Evolutionary conservation across 2,329 filamentous ascomycete genomes (phyloP).

Genomic region (Neoarthrinium moseri): DNA sequence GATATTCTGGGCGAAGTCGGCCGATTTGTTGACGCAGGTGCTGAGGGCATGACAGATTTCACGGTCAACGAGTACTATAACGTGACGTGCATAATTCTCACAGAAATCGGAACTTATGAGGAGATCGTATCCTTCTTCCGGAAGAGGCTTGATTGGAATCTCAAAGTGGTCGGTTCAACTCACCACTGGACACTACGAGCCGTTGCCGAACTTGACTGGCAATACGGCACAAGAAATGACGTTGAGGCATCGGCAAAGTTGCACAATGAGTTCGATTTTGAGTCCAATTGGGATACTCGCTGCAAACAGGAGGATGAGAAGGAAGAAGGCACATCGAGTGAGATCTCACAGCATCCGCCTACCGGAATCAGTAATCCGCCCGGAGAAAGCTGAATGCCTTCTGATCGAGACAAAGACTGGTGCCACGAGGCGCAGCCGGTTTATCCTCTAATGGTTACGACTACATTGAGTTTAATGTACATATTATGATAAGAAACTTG

Average conservation of each 20-base stretch:
- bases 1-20: neutral
- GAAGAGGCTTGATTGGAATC: neutral
- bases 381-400: no score
- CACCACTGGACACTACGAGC: slow-evolving; percentile 1
- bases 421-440: no score
- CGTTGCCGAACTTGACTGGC: neutral
- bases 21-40: neutral
- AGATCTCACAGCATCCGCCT: no score
- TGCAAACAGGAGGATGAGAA: neutral
- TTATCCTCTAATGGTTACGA: no score
- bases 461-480: no score
- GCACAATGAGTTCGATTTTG: slow-evolving; percentile 2
- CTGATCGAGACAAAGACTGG: no score
- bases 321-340: neutral
- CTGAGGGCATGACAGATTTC: neutral
- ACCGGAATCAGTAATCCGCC: no score
- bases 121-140: neutral
- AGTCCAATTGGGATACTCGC: neutral
- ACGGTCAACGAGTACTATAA: neutral
- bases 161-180: neutral
- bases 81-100: neutral
- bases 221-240: neutral
- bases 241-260: neutral
- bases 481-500: no score
- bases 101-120: neutral